phyloP scores from a whole-genome alignment of 495 filamentous ascomycete species.

The Parathielavia appendiculata region DNA sequence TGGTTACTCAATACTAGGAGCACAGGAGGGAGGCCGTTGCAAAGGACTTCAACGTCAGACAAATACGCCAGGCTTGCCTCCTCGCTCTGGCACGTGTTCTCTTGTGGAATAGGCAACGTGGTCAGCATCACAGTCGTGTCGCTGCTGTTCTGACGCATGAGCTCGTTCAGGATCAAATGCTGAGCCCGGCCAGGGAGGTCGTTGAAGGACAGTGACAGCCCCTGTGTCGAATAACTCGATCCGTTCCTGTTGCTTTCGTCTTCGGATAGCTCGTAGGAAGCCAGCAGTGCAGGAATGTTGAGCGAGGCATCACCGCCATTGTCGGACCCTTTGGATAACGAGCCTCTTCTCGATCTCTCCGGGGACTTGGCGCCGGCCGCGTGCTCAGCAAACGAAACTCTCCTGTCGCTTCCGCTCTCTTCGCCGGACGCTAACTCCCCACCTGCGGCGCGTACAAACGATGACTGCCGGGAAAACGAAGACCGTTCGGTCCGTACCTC shows the following conservation, averaged over 20 bases:
- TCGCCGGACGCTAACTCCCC: constrained; percentile 48
- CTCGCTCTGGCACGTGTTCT: constrained; percentile 67
- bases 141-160: constrained; percentile 62
- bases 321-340: constrained; percentile 21
- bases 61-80: constrained; percentile 66
- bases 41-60: constrained; percentile 70
- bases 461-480: constrained; percentile 45
- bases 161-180: constrained; percentile 79
- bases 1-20: constrained; percentile 83
- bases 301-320: constrained; percentile 26
- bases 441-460: constrained; percentile 51
- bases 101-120: constrained; percentile 69
- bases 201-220: constrained; percentile 71
- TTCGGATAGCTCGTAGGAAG: constrained; percentile 26
- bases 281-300: constrained; percentile 36
- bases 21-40: constrained; percentile 61
- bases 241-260: constrained; percentile 34
- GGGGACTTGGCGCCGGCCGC: constrained; percentile 19
- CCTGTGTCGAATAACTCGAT: constrained; percentile 57
- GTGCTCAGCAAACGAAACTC: constrained; percentile 64
- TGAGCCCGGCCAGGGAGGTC: constrained; percentile 77
- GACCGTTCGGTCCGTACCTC: constrained; percentile 37
- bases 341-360: constrained; percentile 31
- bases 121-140: constrained; percentile 81
- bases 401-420: constrained; percentile 49